These are phyloP conservation scores for Boletus sp. DNA, from an alignment of 1,284 basidiomycete genomes.

Conservation along the genomic window DNA sequence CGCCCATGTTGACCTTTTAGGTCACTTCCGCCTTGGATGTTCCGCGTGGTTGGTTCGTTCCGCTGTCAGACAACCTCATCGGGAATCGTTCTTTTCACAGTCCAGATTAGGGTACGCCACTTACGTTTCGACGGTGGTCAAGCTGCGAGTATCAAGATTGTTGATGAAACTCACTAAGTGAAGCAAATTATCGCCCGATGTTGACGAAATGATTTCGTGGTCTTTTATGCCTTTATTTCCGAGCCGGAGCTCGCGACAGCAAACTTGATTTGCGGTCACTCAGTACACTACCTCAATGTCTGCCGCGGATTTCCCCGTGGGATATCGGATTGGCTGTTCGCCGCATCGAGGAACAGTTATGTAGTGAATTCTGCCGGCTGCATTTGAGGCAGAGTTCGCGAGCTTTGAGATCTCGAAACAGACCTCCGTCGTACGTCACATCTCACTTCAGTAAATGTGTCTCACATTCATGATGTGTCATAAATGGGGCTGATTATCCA, in stretches of 20 bases:
- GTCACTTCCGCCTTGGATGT: constrained; percentile 8
- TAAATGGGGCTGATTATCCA: background rate
- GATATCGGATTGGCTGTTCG: background rate
- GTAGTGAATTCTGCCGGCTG: background rate
- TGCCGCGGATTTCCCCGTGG: constrained; percentile 5
- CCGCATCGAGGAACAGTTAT: background rate
- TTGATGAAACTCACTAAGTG: too few species aligned
- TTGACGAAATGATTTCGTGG: too few species aligned
- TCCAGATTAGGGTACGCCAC: background rate
- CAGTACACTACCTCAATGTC: too few species aligned
- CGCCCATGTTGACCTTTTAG: constrained; percentile 16
- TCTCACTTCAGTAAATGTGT: background rate
- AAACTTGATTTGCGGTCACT: too few species aligned
- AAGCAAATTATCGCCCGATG: too few species aligned
- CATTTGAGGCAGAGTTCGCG: background rate
- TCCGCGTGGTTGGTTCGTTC: constrained; percentile 54
- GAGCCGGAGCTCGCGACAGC: too few species aligned
- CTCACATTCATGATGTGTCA: constrained; percentile 6
- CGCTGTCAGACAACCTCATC: constrained; percentile 51
- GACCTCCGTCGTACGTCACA: constrained; percentile 14
- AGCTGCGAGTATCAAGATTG: too few species aligned
- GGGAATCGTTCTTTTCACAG: background rate
- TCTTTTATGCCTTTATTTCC: too few species aligned
- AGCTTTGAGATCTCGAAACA: constrained; percentile 1
- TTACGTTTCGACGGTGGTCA: constrained; percentile 8